Evolutionary conservation across 768 basidiomycete species (phyloP).

Genomic region (Russula brevipes): DNA sequence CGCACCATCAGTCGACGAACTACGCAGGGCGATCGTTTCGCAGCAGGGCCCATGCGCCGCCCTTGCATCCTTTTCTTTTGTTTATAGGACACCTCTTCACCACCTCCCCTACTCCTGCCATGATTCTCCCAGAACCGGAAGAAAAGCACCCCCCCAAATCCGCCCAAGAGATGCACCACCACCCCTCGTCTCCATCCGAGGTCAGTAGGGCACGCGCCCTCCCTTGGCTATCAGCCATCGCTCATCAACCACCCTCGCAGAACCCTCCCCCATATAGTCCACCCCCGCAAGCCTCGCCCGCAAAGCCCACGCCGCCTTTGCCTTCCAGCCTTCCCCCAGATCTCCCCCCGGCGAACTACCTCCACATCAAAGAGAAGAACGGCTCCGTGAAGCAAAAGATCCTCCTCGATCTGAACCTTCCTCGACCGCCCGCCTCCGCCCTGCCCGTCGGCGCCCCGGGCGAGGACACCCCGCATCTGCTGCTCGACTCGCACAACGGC

Average conservation of each 20-base stretch:
- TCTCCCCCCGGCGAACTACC: constrained; percentile 15
- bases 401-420: constrained; percentile 13
- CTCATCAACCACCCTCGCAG: background rate
- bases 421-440: constrained; percentile 4
- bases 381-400: background rate
- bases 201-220: background rate
- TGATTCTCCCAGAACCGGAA: constrained; percentile 4
- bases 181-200: too few species aligned
- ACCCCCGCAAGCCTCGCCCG: background rate
- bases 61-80: too few species aligned
- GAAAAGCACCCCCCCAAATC: background rate
- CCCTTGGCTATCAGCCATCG: background rate
- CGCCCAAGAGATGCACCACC: too few species aligned
- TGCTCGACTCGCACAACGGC: constrained; percentile 14
- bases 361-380: constrained; percentile 12
- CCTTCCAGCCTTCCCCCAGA: background rate
- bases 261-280: constrained; percentile 18
- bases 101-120: background rate
- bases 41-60: background rate
- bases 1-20: background rate
- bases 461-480: background rate
- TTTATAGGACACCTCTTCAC: background rate
- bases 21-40: background rate
- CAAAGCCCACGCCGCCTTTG: background rate
- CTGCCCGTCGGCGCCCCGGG: background rate